phyloP scores from a whole-genome alignment of 345 rosid genomes.

The Eucalyptus sp. region DNA sequence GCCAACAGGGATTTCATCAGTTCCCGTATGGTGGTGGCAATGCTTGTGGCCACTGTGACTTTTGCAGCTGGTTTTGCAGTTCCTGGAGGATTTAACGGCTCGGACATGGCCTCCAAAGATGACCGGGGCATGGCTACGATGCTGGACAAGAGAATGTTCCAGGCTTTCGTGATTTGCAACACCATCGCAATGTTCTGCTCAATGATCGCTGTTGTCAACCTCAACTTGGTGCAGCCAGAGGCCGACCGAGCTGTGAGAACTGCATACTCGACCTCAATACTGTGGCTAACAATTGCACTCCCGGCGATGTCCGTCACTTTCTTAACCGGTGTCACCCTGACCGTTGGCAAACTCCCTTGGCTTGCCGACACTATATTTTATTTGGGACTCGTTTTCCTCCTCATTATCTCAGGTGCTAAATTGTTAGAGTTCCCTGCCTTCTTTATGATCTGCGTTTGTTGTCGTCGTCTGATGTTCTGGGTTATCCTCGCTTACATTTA shows the following conservation, averaged over 20 bases:
- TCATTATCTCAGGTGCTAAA: neutral
- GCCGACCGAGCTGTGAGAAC: neutral
- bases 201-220: neutral
- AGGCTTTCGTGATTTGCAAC: neutral
- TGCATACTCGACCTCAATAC: fast-evolving
- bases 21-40: neutral
- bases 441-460: neutral
- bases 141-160: neutral
- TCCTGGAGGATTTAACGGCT: neutral
- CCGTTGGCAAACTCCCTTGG: neutral
- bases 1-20: neutral
- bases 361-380: neutral
- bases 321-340: neutral
- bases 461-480: neutral
- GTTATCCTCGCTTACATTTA: fast-evolving
- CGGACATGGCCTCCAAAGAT: neutral
- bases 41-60: neutral
- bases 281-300: neutral
- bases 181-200: neutral
- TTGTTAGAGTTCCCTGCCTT: neutral
- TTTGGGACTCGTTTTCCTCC: neutral
- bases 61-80: neutral
- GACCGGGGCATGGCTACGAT: neutral
- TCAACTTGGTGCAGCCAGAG: neutral
- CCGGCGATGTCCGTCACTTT: neutral